A percentile compares a stretch with the other conserved stretches of the same genome.
phyloP scores from a whole-genome alignment of 73 alveolate species.

The Paramecium sonneborni region DNA sequence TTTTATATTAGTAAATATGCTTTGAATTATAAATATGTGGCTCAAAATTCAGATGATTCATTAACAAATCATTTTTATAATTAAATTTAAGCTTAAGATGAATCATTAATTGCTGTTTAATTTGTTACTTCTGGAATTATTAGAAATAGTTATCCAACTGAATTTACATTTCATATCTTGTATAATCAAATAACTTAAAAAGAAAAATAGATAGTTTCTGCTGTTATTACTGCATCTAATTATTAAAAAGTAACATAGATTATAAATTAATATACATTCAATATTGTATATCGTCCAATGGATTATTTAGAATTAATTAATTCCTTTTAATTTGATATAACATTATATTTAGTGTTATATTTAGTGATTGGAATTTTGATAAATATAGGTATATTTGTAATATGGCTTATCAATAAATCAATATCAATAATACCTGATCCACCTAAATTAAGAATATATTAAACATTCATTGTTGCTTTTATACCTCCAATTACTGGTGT shows the following conservation, averaged over 20 bases:
- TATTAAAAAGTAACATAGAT: not conserved
- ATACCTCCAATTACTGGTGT: conserved; percentile 15
- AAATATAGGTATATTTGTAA: not conserved
- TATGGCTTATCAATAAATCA: conserved; percentile 18
- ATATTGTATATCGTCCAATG: conserved; percentile 21
- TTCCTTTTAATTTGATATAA: conserved; percentile 50
- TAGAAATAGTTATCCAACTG: conserved; percentile 45
- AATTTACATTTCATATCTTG: not conserved
- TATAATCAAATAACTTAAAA: conserved; percentile 42
- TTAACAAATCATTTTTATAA: not conserved
- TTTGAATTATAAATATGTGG: not conserved
- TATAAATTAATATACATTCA: conserved; percentile 1
- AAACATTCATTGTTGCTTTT: conserved; percentile 29
- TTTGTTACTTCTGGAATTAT: not conserved
- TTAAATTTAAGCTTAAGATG: not conserved
- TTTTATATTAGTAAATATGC: conserved; percentile 12
- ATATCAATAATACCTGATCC: not conserved
- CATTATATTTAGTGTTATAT: conserved; percentile 37
- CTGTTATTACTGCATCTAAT: conserved; percentile 23
- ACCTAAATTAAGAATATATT: conserved; percentile 47
- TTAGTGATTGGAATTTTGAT: conserved; percentile 19
- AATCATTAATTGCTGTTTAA: conserved; percentile 2
- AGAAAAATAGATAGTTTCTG: conserved; percentile 26
- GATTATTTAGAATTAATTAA: conserved; percentile 49
- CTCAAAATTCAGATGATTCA: not conserved